Evolutionary conservation across 23 red algal genomes (phyloP).

Genomic region (Gracilaria gracilis): DNA sequence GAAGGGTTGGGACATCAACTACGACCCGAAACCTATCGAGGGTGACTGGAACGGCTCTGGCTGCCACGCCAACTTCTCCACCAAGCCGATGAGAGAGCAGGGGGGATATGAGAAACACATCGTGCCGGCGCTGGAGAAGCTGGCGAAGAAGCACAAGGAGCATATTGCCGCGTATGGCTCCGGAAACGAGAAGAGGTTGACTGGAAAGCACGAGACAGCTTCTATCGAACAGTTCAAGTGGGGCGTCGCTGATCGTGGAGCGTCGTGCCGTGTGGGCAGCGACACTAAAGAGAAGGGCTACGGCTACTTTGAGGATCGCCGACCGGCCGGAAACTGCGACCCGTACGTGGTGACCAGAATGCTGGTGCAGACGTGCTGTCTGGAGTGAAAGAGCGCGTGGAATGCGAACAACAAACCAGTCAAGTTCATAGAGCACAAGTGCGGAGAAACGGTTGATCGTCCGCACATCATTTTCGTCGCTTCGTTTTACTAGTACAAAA

Average conservation of each 20-base stretch:
- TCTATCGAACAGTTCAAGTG: conserved; percentile 88
- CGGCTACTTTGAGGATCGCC: conserved; percentile 99
- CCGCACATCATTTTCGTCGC: too few relatives aligned
- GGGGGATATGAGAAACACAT: conserved; percentile 89
- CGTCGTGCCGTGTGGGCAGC: conserved; percentile 82
- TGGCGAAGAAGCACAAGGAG: conserved; percentile 86
- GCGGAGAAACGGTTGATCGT: too few relatives aligned
- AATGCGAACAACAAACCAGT: too few relatives aligned
- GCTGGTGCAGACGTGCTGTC: conserved; percentile 94
- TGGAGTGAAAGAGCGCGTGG: conserved; percentile 20
- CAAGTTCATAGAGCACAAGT: too few relatives aligned
- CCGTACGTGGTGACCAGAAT: conserved; percentile 95
- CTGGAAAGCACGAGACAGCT: conserved; percentile 95
- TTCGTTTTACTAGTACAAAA: not conserved
- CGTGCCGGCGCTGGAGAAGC: conserved; percentile 83
- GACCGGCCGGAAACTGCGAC: conserved; percentile 91
- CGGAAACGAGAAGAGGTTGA: conserved; percentile 91
- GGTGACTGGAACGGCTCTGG: conserved; percentile 99
- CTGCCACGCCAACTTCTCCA: conserved; percentile 99
- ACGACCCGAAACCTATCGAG: conserved; percentile 86
- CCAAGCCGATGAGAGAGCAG: conserved; percentile 87
- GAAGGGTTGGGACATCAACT: conserved; percentile 73
- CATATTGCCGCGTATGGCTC: conserved; percentile 93
- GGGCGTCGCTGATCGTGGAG: conserved; percentile 93
- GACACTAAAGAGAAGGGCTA: conserved; percentile 79